A percentile compares a stretch with the other conserved stretches of the same genome.
These are phyloP conservation scores for Salvia hispanica DNA, from an alignment of 257 asterid species.

Conservation along the genomic window DNA sequence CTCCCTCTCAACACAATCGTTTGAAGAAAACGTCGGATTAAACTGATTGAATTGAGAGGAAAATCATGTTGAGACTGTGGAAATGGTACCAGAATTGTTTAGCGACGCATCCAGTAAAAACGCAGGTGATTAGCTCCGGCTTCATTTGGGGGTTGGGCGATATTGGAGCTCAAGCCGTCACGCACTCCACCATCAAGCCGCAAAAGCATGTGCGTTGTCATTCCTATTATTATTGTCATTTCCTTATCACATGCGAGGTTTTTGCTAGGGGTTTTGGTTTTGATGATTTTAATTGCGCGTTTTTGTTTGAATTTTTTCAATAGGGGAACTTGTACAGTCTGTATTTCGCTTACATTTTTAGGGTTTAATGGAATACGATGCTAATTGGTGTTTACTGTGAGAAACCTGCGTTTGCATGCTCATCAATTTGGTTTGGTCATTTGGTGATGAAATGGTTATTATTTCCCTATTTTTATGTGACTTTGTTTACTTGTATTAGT, in stretches of 20 bases:
- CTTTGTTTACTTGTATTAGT: constrained; percentile 2
- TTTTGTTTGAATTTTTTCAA: constrained; percentile 9
- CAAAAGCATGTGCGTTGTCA: constrained; percentile 14
- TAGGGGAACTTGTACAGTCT: constrained; percentile 1
- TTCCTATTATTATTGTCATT: neutral
- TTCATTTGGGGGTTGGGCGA: constrained; percentile 85
- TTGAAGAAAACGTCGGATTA: neutral
- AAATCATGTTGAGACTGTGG: constrained; percentile 70
- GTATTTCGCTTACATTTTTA: constrained; percentile 1
- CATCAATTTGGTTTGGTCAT: neutral
- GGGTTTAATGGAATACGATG: constrained; percentile 26
- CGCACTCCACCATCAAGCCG: constrained; percentile 56
- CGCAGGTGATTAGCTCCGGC: constrained; percentile 84
- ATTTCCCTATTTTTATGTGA: neutral
- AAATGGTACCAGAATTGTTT: constrained; percentile 78
- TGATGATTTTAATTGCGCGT: constrained; percentile 8
- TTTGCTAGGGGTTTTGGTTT: constrained; percentile 6
- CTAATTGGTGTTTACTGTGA: neutral
- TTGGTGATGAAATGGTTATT: neutral
- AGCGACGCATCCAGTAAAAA: constrained; percentile 73
- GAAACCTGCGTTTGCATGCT: constrained; percentile 1
- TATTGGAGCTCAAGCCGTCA: constrained; percentile 72
- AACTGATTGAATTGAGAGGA: neutral
- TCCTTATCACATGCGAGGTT: neutral
- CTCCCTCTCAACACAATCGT: neutral